Evolutionary conservation across 768 basidiomycete species (phyloP), one percentile per base, ranked within the genome.

Genomic region (Russula earlei): DNA sequence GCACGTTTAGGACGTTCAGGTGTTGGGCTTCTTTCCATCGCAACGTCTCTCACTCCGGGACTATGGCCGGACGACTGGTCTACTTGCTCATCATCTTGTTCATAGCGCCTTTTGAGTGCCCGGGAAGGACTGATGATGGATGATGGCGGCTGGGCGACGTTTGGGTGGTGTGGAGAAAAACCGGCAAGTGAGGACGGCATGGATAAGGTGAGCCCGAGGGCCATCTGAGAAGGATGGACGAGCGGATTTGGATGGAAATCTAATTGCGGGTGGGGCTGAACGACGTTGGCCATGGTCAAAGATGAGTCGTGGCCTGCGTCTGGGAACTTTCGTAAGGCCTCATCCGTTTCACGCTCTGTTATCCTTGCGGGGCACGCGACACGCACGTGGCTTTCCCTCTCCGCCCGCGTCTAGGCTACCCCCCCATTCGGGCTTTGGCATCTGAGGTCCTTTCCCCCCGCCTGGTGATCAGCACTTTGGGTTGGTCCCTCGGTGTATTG

Each of bases 1-100:
- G 77, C 76, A 63, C 83, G 80, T 69, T 83, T 87, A 34, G 78
- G 80, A 42, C 85, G 77, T 68, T 92, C 89, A 15, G 88, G 86
- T 2, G 89, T 89, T 8, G 89, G 87, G 61, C 87, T 89, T 58
- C 86, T 77, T 67, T 90, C 89, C 89, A 91, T 91, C 15, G 82
- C 76, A 50, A 85, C 78, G 62, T 89, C 87, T 55, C 78, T 69
- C 25, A 66, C 64, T 43, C 61, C 70, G n/a, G 42, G 27, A 19
- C 47, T 37, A 41, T 60, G 59, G 31, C 59, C 40, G 19, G 46
- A 53, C 50, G 62, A 69, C 60, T 58, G 56, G 24, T 70, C 68
- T 54, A 80, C 78, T 4, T 70, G 66, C 27, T 85, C 82, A n/a
- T 88, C 86, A 19, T 90, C 87, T 2, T 71, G 67, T 51, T 91